phyloP scores from a whole-genome alignment of 805 yeast genomes.

The Cyberlindnera galapagoensis region DNA sequence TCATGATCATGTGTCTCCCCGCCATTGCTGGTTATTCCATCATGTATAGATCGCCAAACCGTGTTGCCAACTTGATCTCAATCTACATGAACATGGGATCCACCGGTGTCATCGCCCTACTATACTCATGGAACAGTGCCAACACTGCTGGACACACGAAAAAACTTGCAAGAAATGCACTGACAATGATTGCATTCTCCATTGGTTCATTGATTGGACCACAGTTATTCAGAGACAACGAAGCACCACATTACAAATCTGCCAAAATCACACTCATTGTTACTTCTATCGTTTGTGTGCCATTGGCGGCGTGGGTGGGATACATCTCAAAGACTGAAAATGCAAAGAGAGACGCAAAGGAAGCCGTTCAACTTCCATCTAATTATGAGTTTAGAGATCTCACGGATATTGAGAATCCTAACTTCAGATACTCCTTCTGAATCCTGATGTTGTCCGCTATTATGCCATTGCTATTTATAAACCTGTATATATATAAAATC shows the following conservation, averaged over 20 bases:
- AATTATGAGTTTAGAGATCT: constrained; percentile 46
- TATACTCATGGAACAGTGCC: constrained; percentile 56
- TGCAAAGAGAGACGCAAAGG: constrained; percentile 36
- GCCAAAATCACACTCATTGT: constrained; percentile 53
- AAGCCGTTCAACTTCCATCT: constrained; percentile 25
- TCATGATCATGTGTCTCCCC: constrained; percentile 34
- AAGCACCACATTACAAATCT: constrained; percentile 47
- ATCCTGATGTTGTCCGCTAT: too few relatives aligned
- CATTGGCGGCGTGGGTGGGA: constrained; percentile 37
- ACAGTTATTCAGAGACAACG: constrained; percentile 45
- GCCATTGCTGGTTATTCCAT: constrained; percentile 47
- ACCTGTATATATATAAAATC: too few relatives aligned
- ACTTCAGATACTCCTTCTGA: constrained; percentile 42
- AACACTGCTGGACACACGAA: constrained; percentile 61
- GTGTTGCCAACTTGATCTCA: constrained; percentile 41
- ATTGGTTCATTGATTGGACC: constrained; percentile 59
- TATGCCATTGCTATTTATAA: too few relatives aligned
- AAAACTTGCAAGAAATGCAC: constrained; percentile 44
- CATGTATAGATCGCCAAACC: constrained; percentile 31
- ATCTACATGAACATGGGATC: constrained; percentile 49
- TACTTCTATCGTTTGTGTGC: constrained; percentile 41
- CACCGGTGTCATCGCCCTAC: constrained; percentile 48
- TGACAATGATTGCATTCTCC: constrained; percentile 53
- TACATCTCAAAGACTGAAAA: constrained; percentile 44
- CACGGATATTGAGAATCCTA: constrained; percentile 52